Base-by-base conservation (phyloP, 2,329 filamentous ascomycete genomes). In the Ampelomyces quisqualis region DNA sequence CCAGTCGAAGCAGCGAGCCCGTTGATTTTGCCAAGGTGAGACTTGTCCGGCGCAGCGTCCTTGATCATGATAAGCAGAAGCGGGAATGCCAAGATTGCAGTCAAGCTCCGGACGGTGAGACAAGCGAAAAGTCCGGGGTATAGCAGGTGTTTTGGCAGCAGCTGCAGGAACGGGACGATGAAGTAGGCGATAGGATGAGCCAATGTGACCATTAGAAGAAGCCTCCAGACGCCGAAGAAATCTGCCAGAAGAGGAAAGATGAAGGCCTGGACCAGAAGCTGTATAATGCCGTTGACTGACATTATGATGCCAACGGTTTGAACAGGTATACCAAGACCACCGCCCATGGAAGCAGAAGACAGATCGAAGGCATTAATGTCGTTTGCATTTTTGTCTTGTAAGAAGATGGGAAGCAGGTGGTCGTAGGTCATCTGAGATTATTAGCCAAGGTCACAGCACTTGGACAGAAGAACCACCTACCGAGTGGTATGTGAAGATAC, bases 401-500 rank as follows among this genome's bases (percentile, higher is more conserved):
- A 81, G 70, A 95, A 96, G 45, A 96, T 95, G 6, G 90, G 90
- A 38, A 95, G 76, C 1, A 96, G 78, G 64, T 95, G 88, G 61
- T 96, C 91, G 69, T 88, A 96, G 0, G 86, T 90, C 90, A 96
- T 96, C 57, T 63, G 17, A 21, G 15, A 32, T 13, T 10, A 34
- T 54, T 22, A 50, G 45, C 21, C n/a, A n/a, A n/a, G n/a, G n/a
- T n/a, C n/a, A n/a, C n/a, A n/a, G n/a, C n/a, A n/a, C n/a, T n/a
- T n/a, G n/a, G n/a, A n/a, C n/a, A n/a, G 3, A 19, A 19, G 7
- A 11, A 8, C 7, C 7, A 43, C 59, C 49, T 54, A 63, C 60
- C 24, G 86, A 89, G 70, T 96, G 90, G 65, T 95, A 95, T 4
- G 89, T 93, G 71, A 95, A 95, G 49, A 96, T 88, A 30, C 86